Conservation (phyloP, 2,329 filamentous ascomycete species). For the Ophiostoma piceae region DNA sequence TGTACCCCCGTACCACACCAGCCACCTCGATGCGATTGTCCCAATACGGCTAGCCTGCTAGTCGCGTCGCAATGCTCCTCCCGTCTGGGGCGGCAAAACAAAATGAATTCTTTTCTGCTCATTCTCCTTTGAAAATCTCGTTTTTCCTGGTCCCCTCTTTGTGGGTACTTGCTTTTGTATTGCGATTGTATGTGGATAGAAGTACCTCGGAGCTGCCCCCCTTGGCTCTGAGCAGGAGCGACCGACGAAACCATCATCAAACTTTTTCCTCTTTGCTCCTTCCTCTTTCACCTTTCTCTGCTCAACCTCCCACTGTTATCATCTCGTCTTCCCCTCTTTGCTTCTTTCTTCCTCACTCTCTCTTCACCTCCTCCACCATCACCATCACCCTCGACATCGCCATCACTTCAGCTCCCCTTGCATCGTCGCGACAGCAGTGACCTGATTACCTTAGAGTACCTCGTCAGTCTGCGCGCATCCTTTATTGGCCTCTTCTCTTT, state of each 20-base stretch:
- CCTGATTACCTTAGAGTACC: background rate
- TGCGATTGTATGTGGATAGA: background rate
- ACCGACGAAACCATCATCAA: slow-evolving; percentile 9
- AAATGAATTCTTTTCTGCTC: background rate
- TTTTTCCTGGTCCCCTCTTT: background rate
- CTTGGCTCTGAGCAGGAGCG: background rate
- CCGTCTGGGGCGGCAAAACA: slow-evolving; percentile 7
- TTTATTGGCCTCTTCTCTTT: background rate
- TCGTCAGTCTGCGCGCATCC: background rate
- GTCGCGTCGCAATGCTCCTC: background rate
- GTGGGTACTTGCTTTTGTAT: background rate
- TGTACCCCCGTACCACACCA: background rate
- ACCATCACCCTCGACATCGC: background rate
- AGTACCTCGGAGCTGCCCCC: background rate
- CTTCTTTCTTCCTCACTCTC: background rate
- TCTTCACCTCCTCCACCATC: background rate
- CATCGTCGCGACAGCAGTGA: background rate
- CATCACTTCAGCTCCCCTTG: background rate
- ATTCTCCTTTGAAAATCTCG: background rate
- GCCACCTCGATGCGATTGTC: background rate
- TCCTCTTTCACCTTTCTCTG: background rate
- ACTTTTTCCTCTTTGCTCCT: background rate
- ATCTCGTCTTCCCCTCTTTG: background rate
- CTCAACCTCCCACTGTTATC: background rate
- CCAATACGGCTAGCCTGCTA: background rate